phyloP scores from a whole-genome alignment of 495 filamentous ascomycete species.

The Penicillium paxilli region DNA sequence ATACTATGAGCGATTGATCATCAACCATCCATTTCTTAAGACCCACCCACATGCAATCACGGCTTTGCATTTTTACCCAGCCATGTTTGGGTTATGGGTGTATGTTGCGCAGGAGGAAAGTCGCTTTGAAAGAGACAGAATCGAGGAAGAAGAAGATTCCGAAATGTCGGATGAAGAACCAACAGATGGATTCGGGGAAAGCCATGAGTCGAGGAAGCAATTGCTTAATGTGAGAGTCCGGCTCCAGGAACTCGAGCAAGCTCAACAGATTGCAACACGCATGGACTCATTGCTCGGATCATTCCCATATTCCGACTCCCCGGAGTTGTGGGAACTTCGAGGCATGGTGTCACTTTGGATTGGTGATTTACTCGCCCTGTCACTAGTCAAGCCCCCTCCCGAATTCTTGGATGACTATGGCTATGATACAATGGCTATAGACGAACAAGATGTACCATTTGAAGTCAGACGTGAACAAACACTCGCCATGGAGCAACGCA shows the following conservation, averaged over 20 bases:
- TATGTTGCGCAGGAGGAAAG: conserved; percentile 56
- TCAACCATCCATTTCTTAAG: conserved; percentile 62
- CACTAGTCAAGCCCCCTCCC: conserved; percentile 17
- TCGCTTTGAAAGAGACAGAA: conserved; percentile 30
- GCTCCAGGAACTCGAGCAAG: conserved; percentile 40
- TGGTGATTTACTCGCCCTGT: conserved; percentile 54
- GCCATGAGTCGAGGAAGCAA: conserved; percentile 13
- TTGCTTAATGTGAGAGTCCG: conserved; percentile 26
- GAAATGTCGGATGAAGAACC: conserved; percentile 31
- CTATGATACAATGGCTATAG: conserved; percentile 23
- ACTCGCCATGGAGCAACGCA: conserved; percentile 34
- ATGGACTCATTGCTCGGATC: conserved; percentile 66
- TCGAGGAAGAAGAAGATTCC: conserved; percentile 19
- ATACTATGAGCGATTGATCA: conserved; percentile 67
- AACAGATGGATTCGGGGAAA: conserved; percentile 1
- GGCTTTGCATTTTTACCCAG: conserved; percentile 61
- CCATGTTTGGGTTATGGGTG: conserved; percentile 68
- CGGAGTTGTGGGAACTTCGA: conserved; percentile 58
- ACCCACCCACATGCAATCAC: conserved; percentile 41
- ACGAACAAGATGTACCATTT: conserved; percentile 23
- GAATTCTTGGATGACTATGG: conserved; percentile 11
- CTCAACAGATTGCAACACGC: conserved; percentile 56
- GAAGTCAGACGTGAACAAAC: conserved; percentile 32
- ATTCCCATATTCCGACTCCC: conserved; percentile 61
- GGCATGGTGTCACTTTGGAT: conserved; percentile 71